phyloP scores from a whole-genome alignment of 805 yeast species.

The Spathaspora hagerdaliae region DNA sequence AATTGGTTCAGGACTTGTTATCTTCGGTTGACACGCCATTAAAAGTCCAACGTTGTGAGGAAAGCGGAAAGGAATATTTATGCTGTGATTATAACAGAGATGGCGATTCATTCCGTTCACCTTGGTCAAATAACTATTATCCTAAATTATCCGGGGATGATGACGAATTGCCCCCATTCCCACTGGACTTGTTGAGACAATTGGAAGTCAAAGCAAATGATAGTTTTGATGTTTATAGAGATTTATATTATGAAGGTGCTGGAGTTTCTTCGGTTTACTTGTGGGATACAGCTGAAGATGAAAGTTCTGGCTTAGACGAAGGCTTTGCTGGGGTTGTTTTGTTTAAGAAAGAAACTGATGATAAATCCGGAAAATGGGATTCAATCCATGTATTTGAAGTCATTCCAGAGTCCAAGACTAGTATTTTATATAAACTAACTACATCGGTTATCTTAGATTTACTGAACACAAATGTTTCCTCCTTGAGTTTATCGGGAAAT shows the following conservation, averaged over 20 bases:
- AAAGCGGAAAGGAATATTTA: slow-evolving; percentile 63
- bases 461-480: slow-evolving; percentile 16
- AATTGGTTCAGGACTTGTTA: slow-evolving; percentile 80
- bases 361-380: slow-evolving; percentile 72
- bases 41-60: slow-evolving; percentile 44
- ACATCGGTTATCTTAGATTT: slow-evolving; percentile 84
- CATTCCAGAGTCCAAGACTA: slow-evolving; percentile 31
- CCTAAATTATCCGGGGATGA: slow-evolving; percentile 44
- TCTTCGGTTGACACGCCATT: slow-evolving; percentile 88
- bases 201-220: slow-evolving; percentile 82
- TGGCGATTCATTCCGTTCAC: slow-evolving; percentile 87
- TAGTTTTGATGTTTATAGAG: slow-evolving; percentile 89
- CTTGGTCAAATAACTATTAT: slow-evolving; percentile 78
- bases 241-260: slow-evolving; percentile 85
- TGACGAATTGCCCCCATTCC: slow-evolving; percentile 65
- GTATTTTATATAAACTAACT: slow-evolving; percentile 65
- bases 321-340: slow-evolving; percentile 92
- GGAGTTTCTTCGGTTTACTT: slow-evolving; percentile 85
- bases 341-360: slow-evolving; percentile 64
- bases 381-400: slow-evolving; percentile 90
- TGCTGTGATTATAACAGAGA: slow-evolving; percentile 95
- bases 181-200: slow-evolving; percentile 61
- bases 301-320: slow-evolving; percentile 26
- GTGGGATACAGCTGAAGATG: slow-evolving; percentile 78
- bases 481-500: slow-evolving; percentile 61